Base-by-base conservation (phyloP, 768 basidiomycete species). In the Tylopilus sp. region DNA sequence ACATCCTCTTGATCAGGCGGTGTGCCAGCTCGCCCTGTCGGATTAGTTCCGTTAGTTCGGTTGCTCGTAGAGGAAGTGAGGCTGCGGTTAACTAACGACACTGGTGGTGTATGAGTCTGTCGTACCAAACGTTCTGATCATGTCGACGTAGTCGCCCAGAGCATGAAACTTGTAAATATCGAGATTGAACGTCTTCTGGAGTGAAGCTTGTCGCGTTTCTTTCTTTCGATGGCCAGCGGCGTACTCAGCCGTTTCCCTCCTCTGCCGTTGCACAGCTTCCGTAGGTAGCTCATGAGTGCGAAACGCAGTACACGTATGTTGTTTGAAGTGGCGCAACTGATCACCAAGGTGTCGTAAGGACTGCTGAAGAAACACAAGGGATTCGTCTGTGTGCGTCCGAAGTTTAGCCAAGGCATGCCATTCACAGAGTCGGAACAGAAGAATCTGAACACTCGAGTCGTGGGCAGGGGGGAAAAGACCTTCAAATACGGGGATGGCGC, bases 321-420 rank as follows among this genome's bases (percentile, higher is more conserved):
- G 2, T 24, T 45, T 30, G 11, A 45, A 45, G 10, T 24, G 14
- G 6, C 30, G 16, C 16, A 45, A 22, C 14, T 33, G 31, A 17
- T 24, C 3, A 6, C 21, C 9, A 16, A 45, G 45, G 2, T 4
- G 3, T 10, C n/a, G 22, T 33, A 33, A 24, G 13, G 45, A 45
- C 5, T 45, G 45, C 22, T 31, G 21, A 16, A 31, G 44, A 3
- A 33, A 22, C 3, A 4, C 8, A 1, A 45, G 34, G 6, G 42
- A 46, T 3, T 41, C 14, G 4, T 53, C 30, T 1, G 31, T 53
- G 19, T 53, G 52, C 10, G 42, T 41, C 2, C 7, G 9, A 21
- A 53, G 45, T 16, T 53, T 52, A 3, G 34, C 43, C 16, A 52
- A 26, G 3, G 36, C 29, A 19, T 52, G 44, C 51, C 51, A 52